A percentile compares a stretch with the other conserved stretches of the same genome.
phyloP scores from a whole-genome alignment of 257 asterid genomes.

The Solanum pinnatisectum region DNA sequence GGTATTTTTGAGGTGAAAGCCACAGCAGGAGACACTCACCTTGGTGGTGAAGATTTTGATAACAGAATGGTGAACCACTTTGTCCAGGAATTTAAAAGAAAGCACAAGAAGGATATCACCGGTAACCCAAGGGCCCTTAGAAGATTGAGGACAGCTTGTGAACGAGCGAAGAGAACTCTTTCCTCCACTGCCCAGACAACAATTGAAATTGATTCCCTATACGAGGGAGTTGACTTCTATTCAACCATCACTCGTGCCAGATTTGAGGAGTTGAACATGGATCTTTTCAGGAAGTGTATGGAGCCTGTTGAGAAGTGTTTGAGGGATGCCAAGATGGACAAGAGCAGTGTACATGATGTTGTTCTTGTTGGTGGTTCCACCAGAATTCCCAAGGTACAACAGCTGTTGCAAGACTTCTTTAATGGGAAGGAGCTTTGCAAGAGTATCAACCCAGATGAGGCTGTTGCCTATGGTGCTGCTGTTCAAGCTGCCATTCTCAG shows the following conservation, averaged over 20 bases:
- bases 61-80: conserved; percentile 12
- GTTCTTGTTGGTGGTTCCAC: conserved; percentile 21
- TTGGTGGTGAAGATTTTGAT: conserved; percentile 19
- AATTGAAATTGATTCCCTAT: conserved; percentile 19
- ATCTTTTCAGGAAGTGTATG: conserved; percentile 13
- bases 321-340: conserved; percentile 17
- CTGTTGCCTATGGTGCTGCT: conserved; percentile 33
- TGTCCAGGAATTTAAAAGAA: conserved; percentile 19
- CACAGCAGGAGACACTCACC: conserved; percentile 19
- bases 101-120: conserved; percentile 21
- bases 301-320: conserved; percentile 16
- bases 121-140: conserved; percentile 19
- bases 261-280: conserved; percentile 16
- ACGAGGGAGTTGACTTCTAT: conserved; percentile 25
- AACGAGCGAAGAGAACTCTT: conserved; percentile 20
- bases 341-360: conserved; percentile 4
- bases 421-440: conserved; percentile 14
- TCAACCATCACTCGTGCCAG: conserved; percentile 15
- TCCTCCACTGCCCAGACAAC: conserved; percentile 20
- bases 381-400: conserved; percentile 19
- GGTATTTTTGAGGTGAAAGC: conserved; percentile 19
- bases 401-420: conserved; percentile 10
- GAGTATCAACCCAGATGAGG: conserved; percentile 31
- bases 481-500: conserved; percentile 30
- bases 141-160: conserved; percentile 23